phyloP scores from a whole-genome alignment of 139 green algal genomes.

The Chlamydomonas sp. region DNA sequence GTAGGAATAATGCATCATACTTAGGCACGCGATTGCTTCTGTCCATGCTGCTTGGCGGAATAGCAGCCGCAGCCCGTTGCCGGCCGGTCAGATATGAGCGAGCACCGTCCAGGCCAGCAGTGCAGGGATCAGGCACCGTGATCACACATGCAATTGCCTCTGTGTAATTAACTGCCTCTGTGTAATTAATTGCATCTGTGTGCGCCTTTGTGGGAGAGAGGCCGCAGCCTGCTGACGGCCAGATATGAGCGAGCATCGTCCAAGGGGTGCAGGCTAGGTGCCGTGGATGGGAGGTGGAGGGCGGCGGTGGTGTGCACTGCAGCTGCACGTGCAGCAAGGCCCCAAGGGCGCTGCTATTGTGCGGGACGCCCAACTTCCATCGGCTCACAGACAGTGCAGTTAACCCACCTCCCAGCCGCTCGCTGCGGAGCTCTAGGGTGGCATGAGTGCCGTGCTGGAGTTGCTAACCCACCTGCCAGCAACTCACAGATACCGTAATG shows the following conservation, averaged over 20 bases:
- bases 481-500: background rate
- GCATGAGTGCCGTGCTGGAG: background rate
- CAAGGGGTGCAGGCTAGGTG: background rate
- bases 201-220: too few species aligned
- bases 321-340: background rate
- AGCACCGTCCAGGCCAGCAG: background rate
- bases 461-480: too few species aligned
- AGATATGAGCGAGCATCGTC: background rate
- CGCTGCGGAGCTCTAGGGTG: constrained; percentile 22
- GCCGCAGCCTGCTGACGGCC: background rate
- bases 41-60: background rate
- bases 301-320: background rate
- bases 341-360: background rate
- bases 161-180: too few species aligned
- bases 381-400: too few species aligned
- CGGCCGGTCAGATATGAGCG: background rate
- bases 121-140: background rate
- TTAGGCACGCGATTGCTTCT: background rate
- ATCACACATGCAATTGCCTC: background rate
- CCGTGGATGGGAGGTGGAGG: background rate
- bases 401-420: constrained; percentile 38
- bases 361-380: background rate
- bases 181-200: too few species aligned
- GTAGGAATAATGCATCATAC: too few species aligned
- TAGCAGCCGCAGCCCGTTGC: background rate